Evolutionary conservation across 2,329 filamentous ascomycete species (phyloP), one percentile per base, ranked within the genome.

Genomic region (Talaromyces sp.): DNA sequence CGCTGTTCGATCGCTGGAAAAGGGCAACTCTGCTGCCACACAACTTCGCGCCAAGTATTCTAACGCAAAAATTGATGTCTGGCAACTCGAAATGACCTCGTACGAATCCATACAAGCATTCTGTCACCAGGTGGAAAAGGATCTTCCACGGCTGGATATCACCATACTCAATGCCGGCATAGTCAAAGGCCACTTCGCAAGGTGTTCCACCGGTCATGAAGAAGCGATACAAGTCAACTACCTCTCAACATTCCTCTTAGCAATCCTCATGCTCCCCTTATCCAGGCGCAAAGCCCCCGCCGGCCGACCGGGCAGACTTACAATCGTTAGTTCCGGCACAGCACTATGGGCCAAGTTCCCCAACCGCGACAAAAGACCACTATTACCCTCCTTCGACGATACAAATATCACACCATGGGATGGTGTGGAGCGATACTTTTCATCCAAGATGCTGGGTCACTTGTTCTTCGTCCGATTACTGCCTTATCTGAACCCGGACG

Each of bases 1-100:
- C 1, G 81, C 77, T 7, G 81, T 82, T 1, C 80, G 83, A 2
- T 81, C 78, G 1, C 25, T 66, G 0, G 69, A 72, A 4, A 81
- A 78, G 50, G 83, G 83, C 10, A 73, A 82, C n/a, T 70, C 65
- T 0, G 82, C 80, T 2, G 78, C 75, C 1, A 59, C 68, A 22
- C 41, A 54, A 22, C 35, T 64, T 17, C 19, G 13, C n/a, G 13
- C 22, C 7, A 15, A 35, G 5, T 31, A 50, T 11, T 25, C 54
- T 1, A 3, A 19, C 19, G 43, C 62, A 7, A 41, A 39, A 33
- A 52, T 64, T 4, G 54, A 64, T 5, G 62, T 60, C 5, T 64
- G 43, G 62, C 25, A 41, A 17, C 56, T 64, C 1, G 56, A 60
- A 10, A 60, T 64, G 56, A 41, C 56, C 22, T 64, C 75, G 0